Base-by-base conservation (phyloP, 148 eudicot genomes). In the Rhododendron kiyosumense region DNA sequence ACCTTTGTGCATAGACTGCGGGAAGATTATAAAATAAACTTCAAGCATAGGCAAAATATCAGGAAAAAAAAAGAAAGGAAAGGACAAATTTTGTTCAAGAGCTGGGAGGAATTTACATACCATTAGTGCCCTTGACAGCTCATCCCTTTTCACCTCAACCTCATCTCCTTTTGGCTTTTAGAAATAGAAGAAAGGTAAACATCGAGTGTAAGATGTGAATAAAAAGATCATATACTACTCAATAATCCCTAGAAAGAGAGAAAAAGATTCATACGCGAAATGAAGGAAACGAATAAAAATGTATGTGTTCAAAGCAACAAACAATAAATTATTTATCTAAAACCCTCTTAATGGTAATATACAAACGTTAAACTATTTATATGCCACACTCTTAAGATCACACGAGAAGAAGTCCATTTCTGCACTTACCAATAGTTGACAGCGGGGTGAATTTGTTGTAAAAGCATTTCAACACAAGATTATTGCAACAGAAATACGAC, bases 111-210 rank as follows among this genome's bases (percentile, higher is more conserved):
- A 88, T 63, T 85, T 63, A 78, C 95, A 83, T 92, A 97, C 99
- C 99, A 95, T 94, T 84, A 97, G 87, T 81, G 94, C 94, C 90
- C 89, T 91, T 69, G 99, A 95, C 75, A 97, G 94, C 85, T 97
- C 95, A 79, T 95, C 98, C 85, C 94, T 93, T 86, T 92, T 94
- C 87, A 91, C 89, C 87, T 90, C 94, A 86, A 90, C 91, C 83
- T 92, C 99, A 85, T 95, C 99, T 81, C 89, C 90, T 84, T 92
- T 94, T 24, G 98, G 90, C 99, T 95, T 90, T 84, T 88, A 30
- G 84, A 85, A 79, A 88, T 69, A 82, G 51, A 30, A 71, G 82
- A 26, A 30, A 83, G 52, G 14, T 85, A 76, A 14, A 71, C 3
- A 49, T 41, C 45, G 15, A 36, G 45, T 61, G 26, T 48, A 80